Base-by-base conservation (phyloP, 768 basidiomycete species). In the Mycena belliarum region DNA sequence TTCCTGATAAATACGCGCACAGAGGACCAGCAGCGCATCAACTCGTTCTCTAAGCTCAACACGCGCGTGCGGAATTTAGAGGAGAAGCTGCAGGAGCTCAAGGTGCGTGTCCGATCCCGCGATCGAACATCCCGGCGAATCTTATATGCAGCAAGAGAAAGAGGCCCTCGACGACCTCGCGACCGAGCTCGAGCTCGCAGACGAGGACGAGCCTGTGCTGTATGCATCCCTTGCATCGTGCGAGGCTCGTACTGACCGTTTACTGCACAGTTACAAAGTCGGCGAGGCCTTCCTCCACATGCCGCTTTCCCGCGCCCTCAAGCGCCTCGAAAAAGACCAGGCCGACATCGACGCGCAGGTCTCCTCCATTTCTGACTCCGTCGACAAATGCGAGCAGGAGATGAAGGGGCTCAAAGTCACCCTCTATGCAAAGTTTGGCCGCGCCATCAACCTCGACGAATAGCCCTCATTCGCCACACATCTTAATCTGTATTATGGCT, bases 1-100 rank as follows among this genome's bases (percentile, higher is more conserved):
- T 6, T 29, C 15, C 24, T 45, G 26, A 32, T 50, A 42, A 57
- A 46, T 25, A 49, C 21, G 15, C 23, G 24, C 40, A 23, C 65
- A 89, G 84, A 85, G 79, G 93, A 95, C 70, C 95, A 98, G 71
- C 87, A 94, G 63, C 83, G 85, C 26, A 98, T 98, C 75, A 96
- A 88, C 74, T 79, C 84, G 0, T 97, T 98, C 70, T 96, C 94
- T 0, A 95, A 93, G 70, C 78, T 95, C 37, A 97, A 96, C 66
- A 87, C 86, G 9, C 85, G 94, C 45, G 72, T 91, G 56, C 80
- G 85, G 8, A 78, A 79, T 25, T 78, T 93, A 35, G 85, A 91
- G 65, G 91, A 88, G 60, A 86, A 83, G 52, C 79, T 95, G 28
- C 80, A 85, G 52, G 74, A 73, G 24, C 80, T 94, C 65, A 91